Base-by-base conservation (phyloP, 2,329 filamentous ascomycete genomes). In the Fusarium torulosum region DNA sequence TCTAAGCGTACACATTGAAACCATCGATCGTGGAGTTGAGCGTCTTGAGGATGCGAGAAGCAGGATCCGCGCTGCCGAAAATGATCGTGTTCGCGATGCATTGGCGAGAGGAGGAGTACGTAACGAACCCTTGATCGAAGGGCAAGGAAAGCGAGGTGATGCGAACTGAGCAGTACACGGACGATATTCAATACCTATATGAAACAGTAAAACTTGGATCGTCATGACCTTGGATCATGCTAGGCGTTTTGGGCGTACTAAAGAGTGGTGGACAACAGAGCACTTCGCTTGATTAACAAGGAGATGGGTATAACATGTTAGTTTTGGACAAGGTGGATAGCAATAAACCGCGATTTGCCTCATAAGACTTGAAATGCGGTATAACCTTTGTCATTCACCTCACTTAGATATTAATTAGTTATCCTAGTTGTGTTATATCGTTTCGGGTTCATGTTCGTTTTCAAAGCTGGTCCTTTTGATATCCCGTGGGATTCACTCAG, bases 1-100 rank as follows among this genome's bases (percentile, higher is more conserved):
- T 4, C 80, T 96, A 6, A 85, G 85, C 50, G 89, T 93, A 41
- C 91, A 96, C 74, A 89, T 96, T 40, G 88, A 93, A 69, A 89
- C 88, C 56, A 93, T 96, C 63, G 84, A 91, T 58, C 81, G 87
- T 47, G 90, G 91, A 0, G 87, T 94, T 2, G 90, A 94, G 76
- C 83, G 92, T 65, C 79, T 96, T 62, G 89, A 92, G 75, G 78
- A 80, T 21, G 88, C 89, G 45, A 83, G 91, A 60, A 83, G 85
- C 41, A 85, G 86, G 63, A 85, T 88, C 19, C 81, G 86, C 53
- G 83, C 81, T 29, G 78, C 86, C 17, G 88, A 91, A 79, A 83
- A 87, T 41, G 86, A 90, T 33, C 79, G 84, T 51, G 79, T 89
- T 25, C 79, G 81, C 55, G 81, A 85, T 70, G 84, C 83, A 4